Conservation (phyloP, 73 alveolate species). For the Uronychia setigera region DNA sequence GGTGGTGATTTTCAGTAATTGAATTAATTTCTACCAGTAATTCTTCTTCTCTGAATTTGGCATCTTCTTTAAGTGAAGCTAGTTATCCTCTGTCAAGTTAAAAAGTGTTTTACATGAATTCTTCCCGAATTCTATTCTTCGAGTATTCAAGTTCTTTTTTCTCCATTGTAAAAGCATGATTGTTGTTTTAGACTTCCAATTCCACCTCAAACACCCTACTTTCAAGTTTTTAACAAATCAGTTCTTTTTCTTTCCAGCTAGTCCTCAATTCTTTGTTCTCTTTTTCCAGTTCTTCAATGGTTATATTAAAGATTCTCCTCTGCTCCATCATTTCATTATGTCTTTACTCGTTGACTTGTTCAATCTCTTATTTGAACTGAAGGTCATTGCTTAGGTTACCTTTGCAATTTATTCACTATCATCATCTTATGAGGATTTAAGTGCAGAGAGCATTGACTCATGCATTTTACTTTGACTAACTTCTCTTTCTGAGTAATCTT, state of each 20-base stretch:
- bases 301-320: neutral
- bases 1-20: neutral
- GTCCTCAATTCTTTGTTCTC: neutral
- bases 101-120: neutral
- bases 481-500: neutral
- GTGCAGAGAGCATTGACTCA: neutral
- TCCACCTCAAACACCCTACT: neutral
- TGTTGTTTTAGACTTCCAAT: neutral
- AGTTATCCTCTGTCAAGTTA: too few species aligned
- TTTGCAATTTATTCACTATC: neutral
- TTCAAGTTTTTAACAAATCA: neutral
- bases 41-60: neutral
- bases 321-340: neutral
- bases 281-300: neutral
- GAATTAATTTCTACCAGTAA: neutral
- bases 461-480: neutral
- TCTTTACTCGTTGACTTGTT: neutral
- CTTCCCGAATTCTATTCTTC: neutral
- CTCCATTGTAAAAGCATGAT: too few species aligned
- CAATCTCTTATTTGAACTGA: neutral
- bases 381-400: too few species aligned
- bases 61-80: too few species aligned
- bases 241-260: neutral
- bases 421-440: neutral
- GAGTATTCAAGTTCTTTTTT: neutral